Evolutionary conservation across 1,284 basidiomycete species (phyloP), one percentile per base, ranked within the genome.

Genomic region (Vanrija sp.): DNA sequence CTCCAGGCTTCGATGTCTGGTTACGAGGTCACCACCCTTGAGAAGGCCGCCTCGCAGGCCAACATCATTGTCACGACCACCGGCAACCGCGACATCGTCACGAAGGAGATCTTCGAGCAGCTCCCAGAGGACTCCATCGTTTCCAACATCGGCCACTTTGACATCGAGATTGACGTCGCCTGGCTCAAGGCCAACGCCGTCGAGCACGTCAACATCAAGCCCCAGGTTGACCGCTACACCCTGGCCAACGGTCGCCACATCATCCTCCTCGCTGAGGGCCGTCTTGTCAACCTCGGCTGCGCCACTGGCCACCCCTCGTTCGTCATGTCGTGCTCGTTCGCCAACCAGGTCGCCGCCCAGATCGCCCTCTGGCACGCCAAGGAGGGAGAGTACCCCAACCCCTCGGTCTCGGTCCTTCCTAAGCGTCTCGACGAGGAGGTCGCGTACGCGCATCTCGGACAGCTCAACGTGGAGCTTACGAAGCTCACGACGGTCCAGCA

Each of bases 281-380:
- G 96, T 82, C 88, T 98, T 60, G 95, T 98, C 76, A 98, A 98
- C 85, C 83, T 98, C 68, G 95, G 95, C 81, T 94, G 79, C 56
- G 86, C 79, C 43, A 95, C 90, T 60, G 91, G 91, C 53, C 91
- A 95, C 78, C 91, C 91, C 42, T 94, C 91, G 49, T 75, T 73
- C 57, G 95, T 99, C 81, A 98, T 99, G 96, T 97, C 94, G 37
- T 97, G 93, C 82, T 98, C 96, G 52, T 99, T 99, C 83, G 81
- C 91, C 77, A 98, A 98, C 84, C 95, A 99, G 81, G 90, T 93
- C 59, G 83, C 98, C 64, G 95, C 95, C 47, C 95, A 98, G 81
- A 98, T 99, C 69, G 95, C 92, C 24, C 86, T 98, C 75, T 99
- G 93, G 94, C 93, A 88, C 54, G 89, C 87, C 68, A 52, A 42